Percentiles rank a stretch among this genome's conserved stretches.
These are phyloP conservation scores for Trichoderma erinaceum DNA, from an alignment of 495 filamentous ascomycete genomes.

Conservation along the genomic window DNA sequence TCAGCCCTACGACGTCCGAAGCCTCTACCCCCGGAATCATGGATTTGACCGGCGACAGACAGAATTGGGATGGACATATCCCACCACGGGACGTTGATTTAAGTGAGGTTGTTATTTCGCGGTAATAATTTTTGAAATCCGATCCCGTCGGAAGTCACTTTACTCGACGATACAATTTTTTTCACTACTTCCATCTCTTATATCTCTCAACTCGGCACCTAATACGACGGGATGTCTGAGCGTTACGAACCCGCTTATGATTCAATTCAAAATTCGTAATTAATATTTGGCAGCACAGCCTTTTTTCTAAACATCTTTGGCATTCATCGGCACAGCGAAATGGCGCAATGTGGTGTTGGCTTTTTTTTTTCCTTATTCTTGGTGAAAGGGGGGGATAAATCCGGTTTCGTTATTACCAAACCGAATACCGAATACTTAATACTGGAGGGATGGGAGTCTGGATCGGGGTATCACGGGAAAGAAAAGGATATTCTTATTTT, in stretches of 20 bases:
- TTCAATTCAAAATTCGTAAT: conserved; percentile 12
- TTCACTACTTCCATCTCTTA: not conserved
- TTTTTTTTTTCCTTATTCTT: not conserved
- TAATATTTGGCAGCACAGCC: conserved; percentile 4
- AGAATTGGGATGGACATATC: conserved; percentile 27
- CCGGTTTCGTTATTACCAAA: not conserved
- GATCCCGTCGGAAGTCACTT: not conserved
- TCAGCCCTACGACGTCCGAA: conserved; percentile 35
- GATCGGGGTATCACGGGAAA: conserved; percentile 8
- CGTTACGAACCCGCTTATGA: conserved; percentile 12
- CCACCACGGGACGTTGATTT: conserved; percentile 25
- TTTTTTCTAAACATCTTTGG: conserved; percentile 12
- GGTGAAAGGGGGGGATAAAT: conserved; percentile 2
- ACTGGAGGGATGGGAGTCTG: conserved; percentile 12
- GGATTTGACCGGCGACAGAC: conserved; percentile 23
- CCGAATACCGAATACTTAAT: conserved; percentile 4
- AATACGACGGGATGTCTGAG: not conserved
- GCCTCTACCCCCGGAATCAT: conserved; percentile 26
- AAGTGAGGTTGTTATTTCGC: conserved; percentile 27
- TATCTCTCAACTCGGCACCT: not conserved
- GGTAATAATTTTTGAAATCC: conserved; percentile 18
- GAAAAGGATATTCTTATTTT: conserved; percentile 7
- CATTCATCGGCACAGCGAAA: conserved; percentile 16
- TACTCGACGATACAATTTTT: conserved; percentile 4
- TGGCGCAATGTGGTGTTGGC: conserved; percentile 14